A percentile compares a stretch with the other conserved stretches of the same genome.
These are phyloP conservation scores for Coniochaeta ligniaria DNA, from an alignment of 2,329 filamentous ascomycete genomes.

Conservation along the genomic window DNA sequence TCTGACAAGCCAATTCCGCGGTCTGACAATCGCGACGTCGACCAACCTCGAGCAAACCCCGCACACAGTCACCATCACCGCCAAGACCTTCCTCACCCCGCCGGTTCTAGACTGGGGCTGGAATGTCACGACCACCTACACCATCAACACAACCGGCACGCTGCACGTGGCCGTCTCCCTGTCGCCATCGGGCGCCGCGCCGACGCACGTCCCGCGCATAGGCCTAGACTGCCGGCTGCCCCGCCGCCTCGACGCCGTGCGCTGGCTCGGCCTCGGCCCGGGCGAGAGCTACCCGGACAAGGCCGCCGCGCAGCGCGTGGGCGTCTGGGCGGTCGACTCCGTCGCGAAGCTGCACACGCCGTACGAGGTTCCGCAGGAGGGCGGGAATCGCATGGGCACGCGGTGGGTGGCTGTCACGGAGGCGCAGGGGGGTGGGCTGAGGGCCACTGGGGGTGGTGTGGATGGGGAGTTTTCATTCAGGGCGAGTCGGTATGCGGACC, in stretches of 20 bases:
- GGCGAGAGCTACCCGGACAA: constrained; percentile 61
- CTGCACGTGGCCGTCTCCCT: constrained; percentile 38
- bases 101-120: constrained; percentile 55
- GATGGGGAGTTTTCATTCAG: constrained; percentile 43
- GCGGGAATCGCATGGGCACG: constrained; percentile 54
- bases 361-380: constrained; percentile 64
- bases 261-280: constrained; percentile 57
- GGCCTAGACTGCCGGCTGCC: constrained; percentile 51
- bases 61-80: constrained; percentile 26
- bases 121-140: constrained; percentile 42
- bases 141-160: constrained; percentile 34
- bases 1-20: constrained; percentile 38
- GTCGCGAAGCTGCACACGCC: constrained; percentile 45
- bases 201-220: constrained; percentile 51
- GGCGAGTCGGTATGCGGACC: constrained; percentile 43
- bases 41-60: background rate
- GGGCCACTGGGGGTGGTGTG: constrained; percentile 16
- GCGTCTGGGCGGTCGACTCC: constrained; percentile 32
- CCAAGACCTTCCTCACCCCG: constrained; percentile 46
- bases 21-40: constrained; percentile 20
- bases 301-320: constrained; percentile 43
- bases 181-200: constrained; percentile 39
- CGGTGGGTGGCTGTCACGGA: constrained; percentile 39
- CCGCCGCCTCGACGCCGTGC: constrained; percentile 34
- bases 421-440: constrained; percentile 19